Evolutionary conservation across 768 basidiomycete genomes (phyloP).

Genomic region (Tephrocybe sp.): DNA sequence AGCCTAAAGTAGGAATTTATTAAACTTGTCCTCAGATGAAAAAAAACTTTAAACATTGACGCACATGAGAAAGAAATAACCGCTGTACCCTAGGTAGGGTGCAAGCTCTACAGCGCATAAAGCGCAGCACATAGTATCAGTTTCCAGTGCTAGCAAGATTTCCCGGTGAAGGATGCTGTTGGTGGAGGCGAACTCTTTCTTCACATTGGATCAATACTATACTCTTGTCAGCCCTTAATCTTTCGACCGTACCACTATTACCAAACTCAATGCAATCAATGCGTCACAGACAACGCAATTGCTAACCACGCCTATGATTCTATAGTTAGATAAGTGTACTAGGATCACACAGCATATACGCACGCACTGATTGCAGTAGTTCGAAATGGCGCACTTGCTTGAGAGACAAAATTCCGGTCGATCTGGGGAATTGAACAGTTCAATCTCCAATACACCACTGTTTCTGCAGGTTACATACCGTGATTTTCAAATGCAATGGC

Average conservation of each 20-base stretch:
- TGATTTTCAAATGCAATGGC: background rate
- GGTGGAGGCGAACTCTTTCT: background rate
- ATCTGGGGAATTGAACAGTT: background rate
- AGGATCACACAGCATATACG: too few relatives aligned
- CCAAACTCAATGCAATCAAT: background rate
- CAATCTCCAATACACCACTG: too few relatives aligned
- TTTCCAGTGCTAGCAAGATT: background rate
- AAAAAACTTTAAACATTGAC: too few relatives aligned
- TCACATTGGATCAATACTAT: too few relatives aligned
- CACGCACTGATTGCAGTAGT: too few relatives aligned
- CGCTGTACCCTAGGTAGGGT: background rate
- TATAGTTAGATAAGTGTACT: background rate
- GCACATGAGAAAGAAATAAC: background rate
- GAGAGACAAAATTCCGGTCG: background rate
- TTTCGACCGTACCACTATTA: background rate
- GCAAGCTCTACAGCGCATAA: background rate
- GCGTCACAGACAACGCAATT: background rate
- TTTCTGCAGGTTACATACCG: background rate
- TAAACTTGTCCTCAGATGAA: background rate
- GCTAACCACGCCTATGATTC: background rate
- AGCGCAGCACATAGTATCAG: background rate
- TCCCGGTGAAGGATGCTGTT: conserved; percentile 1
- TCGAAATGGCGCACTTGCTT: too few relatives aligned
- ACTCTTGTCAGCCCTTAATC: too few relatives aligned
- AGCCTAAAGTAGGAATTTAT: background rate